A percentile compares a stretch with the other conserved stretches of the same genome.
phyloP scores from a whole-genome alignment of 1,139 yeast species.

The Taiozyma sp. region DNA sequence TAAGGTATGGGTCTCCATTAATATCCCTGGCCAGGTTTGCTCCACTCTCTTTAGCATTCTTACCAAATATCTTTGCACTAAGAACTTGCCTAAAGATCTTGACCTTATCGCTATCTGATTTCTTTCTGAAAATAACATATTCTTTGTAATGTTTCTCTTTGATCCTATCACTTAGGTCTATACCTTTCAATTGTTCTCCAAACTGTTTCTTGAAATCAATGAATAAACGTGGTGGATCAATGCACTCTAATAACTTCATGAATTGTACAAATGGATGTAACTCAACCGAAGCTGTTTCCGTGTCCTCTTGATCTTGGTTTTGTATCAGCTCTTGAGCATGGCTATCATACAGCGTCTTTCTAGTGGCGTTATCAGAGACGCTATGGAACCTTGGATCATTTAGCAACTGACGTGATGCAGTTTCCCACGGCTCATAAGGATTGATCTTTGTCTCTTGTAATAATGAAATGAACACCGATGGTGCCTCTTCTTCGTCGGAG shows the following conservation, averaged over 20 bases:
- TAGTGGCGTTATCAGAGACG: conserved; percentile 29
- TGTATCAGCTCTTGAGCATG: conserved; percentile 31
- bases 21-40: neutral
- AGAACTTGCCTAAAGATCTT: conserved; percentile 14
- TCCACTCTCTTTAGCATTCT: conserved; percentile 3
- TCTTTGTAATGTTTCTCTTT: conserved; percentile 36
- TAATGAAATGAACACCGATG: conserved; percentile 24
- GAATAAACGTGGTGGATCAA: conserved; percentile 26
- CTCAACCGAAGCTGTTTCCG: neutral
- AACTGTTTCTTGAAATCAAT: conserved; percentile 41
- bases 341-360: conserved; percentile 35
- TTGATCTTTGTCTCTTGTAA: conserved; percentile 28
- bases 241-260: conserved; percentile 28
- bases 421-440: conserved; percentile 43
- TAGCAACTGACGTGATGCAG: conserved; percentile 35
- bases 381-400: conserved; percentile 35
- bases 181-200: conserved; percentile 27
- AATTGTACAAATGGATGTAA: conserved; percentile 23
- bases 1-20: neutral
- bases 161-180: conserved; percentile 31
- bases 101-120: conserved; percentile 8
- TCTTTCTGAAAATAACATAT: conserved; percentile 19
- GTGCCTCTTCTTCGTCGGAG: conserved; percentile 4
- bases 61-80: conserved; percentile 18
- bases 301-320: conserved; percentile 11